Percentiles rank a stretch among this genome's conserved stretches.
These are phyloP conservation scores for Quercus wislizeni DNA, from an alignment of 306 rosid species.

Conservation along the genomic window DNA sequence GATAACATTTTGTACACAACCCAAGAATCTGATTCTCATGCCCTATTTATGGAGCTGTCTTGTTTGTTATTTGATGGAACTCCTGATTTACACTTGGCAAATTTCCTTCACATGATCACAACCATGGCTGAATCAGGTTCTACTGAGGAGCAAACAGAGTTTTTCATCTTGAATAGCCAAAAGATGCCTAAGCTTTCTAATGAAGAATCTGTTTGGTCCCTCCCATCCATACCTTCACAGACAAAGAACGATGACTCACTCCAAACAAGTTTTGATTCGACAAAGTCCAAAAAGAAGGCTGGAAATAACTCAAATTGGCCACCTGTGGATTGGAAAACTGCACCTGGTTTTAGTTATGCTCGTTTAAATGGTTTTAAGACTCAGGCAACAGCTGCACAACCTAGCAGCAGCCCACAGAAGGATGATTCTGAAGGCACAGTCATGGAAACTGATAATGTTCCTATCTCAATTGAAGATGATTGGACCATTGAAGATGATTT, in stretches of 20 bases:
- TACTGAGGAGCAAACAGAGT: conserved; percentile 62
- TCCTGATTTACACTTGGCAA: conserved; percentile 65
- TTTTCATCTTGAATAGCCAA: conserved; percentile 70
- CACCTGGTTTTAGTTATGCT: conserved; percentile 74
- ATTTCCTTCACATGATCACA: conserved; percentile 86
- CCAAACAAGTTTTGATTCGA: conserved; percentile 22
- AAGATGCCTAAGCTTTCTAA: conserved; percentile 59
- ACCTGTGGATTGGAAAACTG: conserved; percentile 82
- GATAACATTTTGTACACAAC: conserved; percentile 57
- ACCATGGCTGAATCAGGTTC: conserved; percentile 74
- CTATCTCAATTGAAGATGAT: conserved; percentile 36
- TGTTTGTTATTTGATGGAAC: conserved; percentile 56
- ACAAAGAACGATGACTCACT: conserved; percentile 30
- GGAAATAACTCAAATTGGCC: conserved; percentile 55
- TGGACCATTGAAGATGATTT: conserved; percentile 43
- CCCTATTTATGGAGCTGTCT: conserved; percentile 86
- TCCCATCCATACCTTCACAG: conserved; percentile 34
- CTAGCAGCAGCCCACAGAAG: conserved; percentile 20
- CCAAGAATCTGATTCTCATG: conserved; percentile 62
- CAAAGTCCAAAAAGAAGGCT: conserved; percentile 41
- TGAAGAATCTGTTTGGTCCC: conserved; percentile 75
- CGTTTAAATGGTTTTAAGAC: conserved; percentile 55
- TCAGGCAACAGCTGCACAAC: conserved; percentile 34
- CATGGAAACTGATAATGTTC: conserved; percentile 31
- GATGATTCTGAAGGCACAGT: conserved; percentile 33